Conservation (phyloP, 371 early-diverging fungal genomes). For the Parasitella parasitica region DNA sequence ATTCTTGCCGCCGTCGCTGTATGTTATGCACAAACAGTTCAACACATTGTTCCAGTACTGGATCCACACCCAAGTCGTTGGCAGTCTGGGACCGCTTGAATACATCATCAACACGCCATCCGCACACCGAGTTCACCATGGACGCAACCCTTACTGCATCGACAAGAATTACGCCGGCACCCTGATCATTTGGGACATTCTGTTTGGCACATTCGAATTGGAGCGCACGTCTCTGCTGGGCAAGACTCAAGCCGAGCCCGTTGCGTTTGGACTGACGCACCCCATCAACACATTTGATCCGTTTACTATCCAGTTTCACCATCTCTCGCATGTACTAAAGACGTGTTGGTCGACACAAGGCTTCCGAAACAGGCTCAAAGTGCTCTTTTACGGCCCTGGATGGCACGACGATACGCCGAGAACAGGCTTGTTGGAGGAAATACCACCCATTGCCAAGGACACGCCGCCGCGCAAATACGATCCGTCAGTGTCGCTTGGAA, state of each 20-base stretch:
- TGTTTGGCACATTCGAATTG: slow-evolving; percentile 58
- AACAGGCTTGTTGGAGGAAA: slow-evolving; percentile 45
- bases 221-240: slow-evolving; percentile 27
- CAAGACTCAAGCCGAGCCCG: slow-evolving; percentile 33
- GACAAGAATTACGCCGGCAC: slow-evolving; percentile 63
- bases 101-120: slow-evolving; percentile 61
- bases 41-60: slow-evolving; percentile 58
- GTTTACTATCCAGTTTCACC: slow-evolving; percentile 49
- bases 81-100: slow-evolving; percentile 48
- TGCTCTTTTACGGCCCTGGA: slow-evolving; percentile 59
- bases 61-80: slow-evolving; percentile 33
- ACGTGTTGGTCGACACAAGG: slow-evolving; percentile 34
- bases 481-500: slow-evolving; percentile 32
- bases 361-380: slow-evolving; percentile 45
- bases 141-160: slow-evolving; percentile 60
- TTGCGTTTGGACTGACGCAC: slow-evolving; percentile 55
- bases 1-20: slow-evolving; percentile 48
- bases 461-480: slow-evolving; percentile 50
- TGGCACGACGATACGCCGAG: slow-evolving; percentile 54
- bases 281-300: slow-evolving; percentile 61
- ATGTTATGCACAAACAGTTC: slow-evolving; percentile 49
- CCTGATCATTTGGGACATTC: slow-evolving; percentile 58
- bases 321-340: slow-evolving; percentile 43
- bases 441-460: slow-evolving; percentile 41
- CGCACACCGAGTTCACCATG: slow-evolving; percentile 60